A percentile compares a stretch with the other conserved stretches of the same genome.
Evolutionary conservation across 2,329 filamentous ascomycete species (phyloP).

Genomic region (Lasiodiplodia hormozganensis): DNA sequence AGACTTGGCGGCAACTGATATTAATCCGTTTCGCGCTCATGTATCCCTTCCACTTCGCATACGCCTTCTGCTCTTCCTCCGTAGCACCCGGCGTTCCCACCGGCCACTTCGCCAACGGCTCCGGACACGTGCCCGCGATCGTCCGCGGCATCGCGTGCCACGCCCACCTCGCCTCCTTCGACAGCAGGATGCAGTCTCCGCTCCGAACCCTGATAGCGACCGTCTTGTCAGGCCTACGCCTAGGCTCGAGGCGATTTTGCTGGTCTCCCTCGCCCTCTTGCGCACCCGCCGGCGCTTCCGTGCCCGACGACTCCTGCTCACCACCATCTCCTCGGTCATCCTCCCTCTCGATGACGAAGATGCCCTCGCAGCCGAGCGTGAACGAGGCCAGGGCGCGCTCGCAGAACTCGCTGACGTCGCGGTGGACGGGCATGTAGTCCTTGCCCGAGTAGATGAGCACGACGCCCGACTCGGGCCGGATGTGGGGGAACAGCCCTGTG

Average conservation of each 20-base stretch:
- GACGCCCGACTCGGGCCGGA: conserved; percentile 85
- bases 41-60: conserved; percentile 80
- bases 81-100: conserved; percentile 33
- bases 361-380: conserved; percentile 85
- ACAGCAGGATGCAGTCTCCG: conserved; percentile 92
- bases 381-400: conserved; percentile 83
- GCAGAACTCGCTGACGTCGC: conserved; percentile 88
- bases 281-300: neutral
- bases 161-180: conserved; percentile 77
- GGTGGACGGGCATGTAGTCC: conserved; percentile 89
- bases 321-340: neutral
- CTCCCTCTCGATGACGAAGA: conserved; percentile 81
- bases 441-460: conserved; percentile 91
- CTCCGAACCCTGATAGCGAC: conserved; percentile 74
- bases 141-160: conserved; percentile 97
- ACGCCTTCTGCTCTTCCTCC: conserved; percentile 46
- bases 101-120: conserved; percentile 78
- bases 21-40: conserved; percentile 89
- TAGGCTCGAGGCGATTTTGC: neutral
- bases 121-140: conserved; percentile 78
- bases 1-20: conserved; percentile 91
- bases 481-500: conserved; percentile 74
- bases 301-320: neutral
- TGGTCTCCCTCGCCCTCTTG: conserved; percentile 51
- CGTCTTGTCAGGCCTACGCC: conserved; percentile 31